These are phyloP conservation scores for Fraxinus sp. DNA, from an alignment of 305 asterid genomes.

Conservation along the genomic window DNA sequence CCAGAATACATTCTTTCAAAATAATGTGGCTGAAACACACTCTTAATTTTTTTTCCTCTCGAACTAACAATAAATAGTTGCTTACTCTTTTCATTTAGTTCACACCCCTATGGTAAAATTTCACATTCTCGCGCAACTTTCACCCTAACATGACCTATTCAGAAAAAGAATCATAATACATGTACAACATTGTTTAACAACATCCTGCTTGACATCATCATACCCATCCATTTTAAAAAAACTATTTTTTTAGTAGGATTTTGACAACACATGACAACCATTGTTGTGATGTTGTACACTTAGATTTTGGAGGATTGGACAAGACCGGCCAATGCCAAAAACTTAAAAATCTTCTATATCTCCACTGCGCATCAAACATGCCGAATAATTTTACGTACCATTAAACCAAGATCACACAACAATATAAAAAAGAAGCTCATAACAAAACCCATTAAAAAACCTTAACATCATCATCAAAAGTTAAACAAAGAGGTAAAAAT, in stretches of 20 bases:
- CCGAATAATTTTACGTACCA: not conserved
- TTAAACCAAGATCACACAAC: not conserved
- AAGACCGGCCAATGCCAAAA: not conserved
- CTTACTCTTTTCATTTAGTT: not conserved
- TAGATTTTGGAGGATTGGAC: not conserved
- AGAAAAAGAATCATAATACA: not conserved
- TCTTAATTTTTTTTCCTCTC: not conserved
- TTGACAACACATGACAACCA: no score
- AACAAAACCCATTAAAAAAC: not conserved
- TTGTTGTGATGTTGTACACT: no score
- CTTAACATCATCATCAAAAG: not conserved
- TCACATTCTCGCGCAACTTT: not conserved
- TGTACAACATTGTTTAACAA: no score
- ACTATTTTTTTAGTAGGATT: no score
- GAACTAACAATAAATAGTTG: not conserved
- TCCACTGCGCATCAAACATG: not conserved
- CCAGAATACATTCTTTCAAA: no score
- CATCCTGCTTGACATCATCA: no score
- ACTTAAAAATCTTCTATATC: not conserved
- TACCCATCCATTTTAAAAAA: no score
- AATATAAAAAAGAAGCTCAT: not conserved
- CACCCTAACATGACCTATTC: not conserved
- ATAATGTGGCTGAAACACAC: no score
- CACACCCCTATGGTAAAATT: not conserved
- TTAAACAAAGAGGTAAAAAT: not conserved